Evolutionary conservation across 305 asterid genomes (phyloP), one percentile per base, ranked within the genome.

Genomic region (Salvia sclarea): DNA sequence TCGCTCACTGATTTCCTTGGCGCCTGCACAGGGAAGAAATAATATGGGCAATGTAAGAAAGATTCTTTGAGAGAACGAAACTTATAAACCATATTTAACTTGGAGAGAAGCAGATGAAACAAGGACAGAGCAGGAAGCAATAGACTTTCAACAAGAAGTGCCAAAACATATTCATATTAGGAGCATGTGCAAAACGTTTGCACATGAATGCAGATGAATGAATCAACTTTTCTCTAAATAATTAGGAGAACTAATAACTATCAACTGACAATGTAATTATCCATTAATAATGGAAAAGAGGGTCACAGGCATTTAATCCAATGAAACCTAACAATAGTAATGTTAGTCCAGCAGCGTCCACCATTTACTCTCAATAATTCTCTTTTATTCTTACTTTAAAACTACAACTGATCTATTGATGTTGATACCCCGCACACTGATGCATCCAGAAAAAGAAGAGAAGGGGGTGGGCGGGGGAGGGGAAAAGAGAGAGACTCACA

Each of bases 1-100:
- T 87, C 99, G 16, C 86, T 75, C 17, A 80, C 79, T 48, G 89
- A 84, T 71, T 86, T 94, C 77, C 93, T 87, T 21, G 98, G 93
- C 59, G 80, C 76, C 99, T 94, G 83, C 74, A 81, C 31, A 50
- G 44, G 44, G 48, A 21, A 61, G 79, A 60, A 60, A 43, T 64
- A 44, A 48, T 11, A 59, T 59, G 74, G 61, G 61, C 41, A 56
- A 64, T 1, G 43, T 53, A 64, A 71, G 54, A 41, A 62, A 41
- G 22, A 54, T 49, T 28, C 12, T 12, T 17, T 16, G 53, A 64
- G 43, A 69, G 58, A 63, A 18, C 67, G 61, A n/a, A 65, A 0
- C 31, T 52, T 49, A 44, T 40, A 65, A 20, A 41, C 6, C 38
- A 60, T 17, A 35, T 30, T 59, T 54, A 50, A 59, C 53, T 48